Evolutionary conservation across 2,329 filamentous ascomycete genomes (phyloP).

Genomic region (Ascochyta koolunga): DNA sequence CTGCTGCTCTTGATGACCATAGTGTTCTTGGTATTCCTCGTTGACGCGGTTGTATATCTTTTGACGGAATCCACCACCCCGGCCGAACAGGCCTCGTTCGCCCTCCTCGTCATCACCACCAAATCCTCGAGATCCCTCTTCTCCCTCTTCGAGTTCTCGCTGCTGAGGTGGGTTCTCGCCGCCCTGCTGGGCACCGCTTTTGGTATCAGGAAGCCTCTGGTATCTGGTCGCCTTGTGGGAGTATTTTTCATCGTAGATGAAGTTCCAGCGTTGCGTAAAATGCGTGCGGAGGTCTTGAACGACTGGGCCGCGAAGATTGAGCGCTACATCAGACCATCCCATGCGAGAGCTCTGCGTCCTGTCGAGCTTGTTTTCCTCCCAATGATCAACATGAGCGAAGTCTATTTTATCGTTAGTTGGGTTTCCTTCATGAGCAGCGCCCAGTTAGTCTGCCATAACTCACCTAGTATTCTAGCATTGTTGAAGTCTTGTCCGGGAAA

Average conservation of each 20-base stretch:
- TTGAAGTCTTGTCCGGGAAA: constrained; percentile 95
- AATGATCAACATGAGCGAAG: constrained; percentile 77
- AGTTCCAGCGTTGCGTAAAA: constrained; percentile 90
- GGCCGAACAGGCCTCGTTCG: constrained; percentile 43
- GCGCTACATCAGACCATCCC: constrained; percentile 89
- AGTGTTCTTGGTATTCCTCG: constrained; percentile 34
- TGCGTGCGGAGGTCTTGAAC: constrained; percentile 77
- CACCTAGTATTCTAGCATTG: constrained; percentile 80
- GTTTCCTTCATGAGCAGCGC: no score
- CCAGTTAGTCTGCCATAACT: constrained; percentile 45
- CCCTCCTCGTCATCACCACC: constrained; percentile 38
- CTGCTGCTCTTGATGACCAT: constrained; percentile 26
- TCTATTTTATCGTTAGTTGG: constrained; percentile 49
- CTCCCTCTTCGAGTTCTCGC: constrained; percentile 41
- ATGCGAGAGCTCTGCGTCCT: constrained; percentile 80
- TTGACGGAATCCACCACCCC: constrained; percentile 34
- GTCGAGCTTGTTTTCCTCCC: constrained; percentile 86
- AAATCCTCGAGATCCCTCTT: constrained; percentile 47
- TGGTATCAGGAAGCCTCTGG: constrained; percentile 36
- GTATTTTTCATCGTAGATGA: constrained; percentile 86
- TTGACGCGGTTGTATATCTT: constrained; percentile 36
- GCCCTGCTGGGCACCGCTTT: constrained; percentile 41
- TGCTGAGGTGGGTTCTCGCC: constrained; percentile 51
- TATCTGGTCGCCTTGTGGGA: constrained; percentile 61
- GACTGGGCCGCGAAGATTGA: constrained; percentile 76